Evolutionary conservation across 73 alveolate genomes (phyloP).

Genomic region (Paramecium tetraurelia): DNA sequence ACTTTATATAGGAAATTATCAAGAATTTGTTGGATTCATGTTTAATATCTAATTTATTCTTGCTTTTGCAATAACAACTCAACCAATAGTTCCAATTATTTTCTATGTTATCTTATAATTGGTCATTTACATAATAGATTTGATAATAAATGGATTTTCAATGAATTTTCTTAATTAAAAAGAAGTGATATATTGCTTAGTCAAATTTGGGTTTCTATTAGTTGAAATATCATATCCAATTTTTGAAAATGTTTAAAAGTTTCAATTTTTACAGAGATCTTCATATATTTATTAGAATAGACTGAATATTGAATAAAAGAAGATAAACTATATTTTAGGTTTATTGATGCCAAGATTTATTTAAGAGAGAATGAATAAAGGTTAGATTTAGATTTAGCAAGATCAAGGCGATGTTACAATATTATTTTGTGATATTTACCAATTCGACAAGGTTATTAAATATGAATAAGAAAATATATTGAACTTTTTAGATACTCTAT

Average conservation of each 20-base stretch:
- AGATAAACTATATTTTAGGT: conserved; percentile 66
- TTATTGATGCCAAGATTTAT: conserved; percentile 78
- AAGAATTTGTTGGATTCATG: background rate
- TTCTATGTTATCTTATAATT: background rate
- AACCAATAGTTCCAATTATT: background rate
- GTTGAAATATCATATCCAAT: background rate
- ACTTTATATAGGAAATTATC: background rate
- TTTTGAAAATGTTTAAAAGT: background rate
- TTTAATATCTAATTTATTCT: background rate
- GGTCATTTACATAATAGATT: background rate
- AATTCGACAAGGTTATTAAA: conserved; percentile 77
- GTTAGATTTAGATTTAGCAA: conserved; percentile 67
- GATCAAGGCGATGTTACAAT: conserved; percentile 79
- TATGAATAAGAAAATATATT: conserved; percentile 52
- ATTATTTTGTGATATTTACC: conserved; percentile 77
- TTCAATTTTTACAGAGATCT: background rate
- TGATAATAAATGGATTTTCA: background rate
- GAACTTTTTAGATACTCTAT: conserved; percentile 45
- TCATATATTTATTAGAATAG: background rate
- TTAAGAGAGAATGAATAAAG: conserved; percentile 72
- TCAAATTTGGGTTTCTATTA: background rate
- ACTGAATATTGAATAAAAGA: conserved; percentile 16
- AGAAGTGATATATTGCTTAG: background rate
- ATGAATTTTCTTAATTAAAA: background rate
- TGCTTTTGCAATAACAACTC: background rate